phyloP scores from a whole-genome alignment of 306 rosid genomes.

The Dalbergia cochinchinensis region DNA sequence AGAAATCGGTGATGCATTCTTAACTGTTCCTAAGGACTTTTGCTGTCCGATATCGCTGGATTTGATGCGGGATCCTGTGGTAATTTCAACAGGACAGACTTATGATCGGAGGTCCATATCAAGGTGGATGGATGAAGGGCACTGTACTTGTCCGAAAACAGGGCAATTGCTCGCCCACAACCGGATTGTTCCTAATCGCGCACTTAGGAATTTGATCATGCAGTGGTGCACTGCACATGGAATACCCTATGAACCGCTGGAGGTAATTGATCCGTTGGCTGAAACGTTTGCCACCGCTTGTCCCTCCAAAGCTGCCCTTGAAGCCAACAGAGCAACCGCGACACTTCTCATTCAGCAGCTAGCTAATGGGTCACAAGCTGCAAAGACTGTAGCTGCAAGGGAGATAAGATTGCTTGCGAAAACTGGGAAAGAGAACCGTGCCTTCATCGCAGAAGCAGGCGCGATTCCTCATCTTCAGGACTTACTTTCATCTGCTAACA shows the following conservation, averaged over 20 bases:
- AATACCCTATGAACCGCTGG: conserved; percentile 70
- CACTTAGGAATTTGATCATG: conserved; percentile 79
- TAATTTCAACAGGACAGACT: conserved; percentile 79
- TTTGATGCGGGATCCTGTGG: conserved; percentile 88
- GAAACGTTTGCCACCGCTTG: conserved; percentile 66
- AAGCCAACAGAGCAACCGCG: conserved; percentile 72
- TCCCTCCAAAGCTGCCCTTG: conserved; percentile 71
- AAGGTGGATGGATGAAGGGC: conserved; percentile 89
- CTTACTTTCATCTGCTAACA: conserved; percentile 65
- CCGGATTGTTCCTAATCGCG: conserved; percentile 70
- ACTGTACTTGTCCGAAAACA: conserved; percentile 78
- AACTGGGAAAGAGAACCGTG: conserved; percentile 83
- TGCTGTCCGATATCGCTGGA: conserved; percentile 83
- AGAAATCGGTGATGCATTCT: conserved; percentile 70
- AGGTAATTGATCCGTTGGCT: conserved; percentile 58
- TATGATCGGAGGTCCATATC: conserved; percentile 75
- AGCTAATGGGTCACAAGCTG: conserved; percentile 66
- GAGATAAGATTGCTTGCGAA: conserved; percentile 84
- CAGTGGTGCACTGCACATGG: conserved; percentile 83
- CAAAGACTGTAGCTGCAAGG: conserved; percentile 76
- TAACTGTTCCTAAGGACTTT: conserved; percentile 76
- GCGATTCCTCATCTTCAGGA: conserved; percentile 79
- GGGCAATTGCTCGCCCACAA: conserved; percentile 74
- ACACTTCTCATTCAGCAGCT: conserved; percentile 71
- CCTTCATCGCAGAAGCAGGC: conserved; percentile 86